Evolutionary conservation across 768 basidiomycete genomes (phyloP).

Genomic region (Kwoniella newhampshirensis): DNA sequence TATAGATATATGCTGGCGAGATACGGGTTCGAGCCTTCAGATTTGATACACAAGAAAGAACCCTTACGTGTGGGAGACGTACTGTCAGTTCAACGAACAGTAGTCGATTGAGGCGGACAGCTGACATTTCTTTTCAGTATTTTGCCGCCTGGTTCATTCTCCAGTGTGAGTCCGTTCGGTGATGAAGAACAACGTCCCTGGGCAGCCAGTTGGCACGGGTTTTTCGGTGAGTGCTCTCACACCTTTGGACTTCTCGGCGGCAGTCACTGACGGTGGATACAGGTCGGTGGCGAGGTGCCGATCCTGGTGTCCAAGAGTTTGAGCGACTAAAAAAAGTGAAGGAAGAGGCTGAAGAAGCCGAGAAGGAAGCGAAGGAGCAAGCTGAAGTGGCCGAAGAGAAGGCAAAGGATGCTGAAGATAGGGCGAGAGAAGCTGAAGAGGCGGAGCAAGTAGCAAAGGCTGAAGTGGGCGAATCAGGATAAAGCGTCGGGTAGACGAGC

Average conservation of each 20-base stretch:
- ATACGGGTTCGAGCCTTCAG: slow-evolving; percentile 38
- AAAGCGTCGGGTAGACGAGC: not conserved
- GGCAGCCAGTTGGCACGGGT: slow-evolving; percentile 42
- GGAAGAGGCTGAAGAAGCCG: slow-evolving; percentile 27
- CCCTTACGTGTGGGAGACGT: slow-evolving; percentile 40
- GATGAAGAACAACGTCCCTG: slow-evolving; percentile 38
- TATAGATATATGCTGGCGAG: slow-evolving; percentile 41
- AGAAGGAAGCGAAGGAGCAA: slow-evolving; percentile 11
- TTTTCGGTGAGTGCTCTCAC: slow-evolving; percentile 25
- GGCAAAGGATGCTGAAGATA: slow-evolving; percentile 11
- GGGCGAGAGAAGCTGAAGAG: slow-evolving; percentile 12
- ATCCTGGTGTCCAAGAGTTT: slow-evolving; percentile 34
- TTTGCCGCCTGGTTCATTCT: slow-evolving; percentile 40
- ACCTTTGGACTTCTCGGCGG: not conserved
- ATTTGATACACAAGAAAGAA: slow-evolving; percentile 33
- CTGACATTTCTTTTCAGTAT: slow-evolving; percentile 18
- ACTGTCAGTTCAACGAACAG: slow-evolving; percentile 19
- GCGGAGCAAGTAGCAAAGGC: not conserved
- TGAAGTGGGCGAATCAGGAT: not conserved
- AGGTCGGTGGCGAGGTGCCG: slow-evolving; percentile 39
- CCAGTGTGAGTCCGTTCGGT: slow-evolving; percentile 33
- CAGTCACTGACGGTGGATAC: not conserved
- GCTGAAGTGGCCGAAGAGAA: slow-evolving; percentile 10
- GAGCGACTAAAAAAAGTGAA: slow-evolving; percentile 36
- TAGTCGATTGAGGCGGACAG: not conserved